Conservation (phyloP, 176 grass and related monocot species). For the Carex myosuroides region DNA sequence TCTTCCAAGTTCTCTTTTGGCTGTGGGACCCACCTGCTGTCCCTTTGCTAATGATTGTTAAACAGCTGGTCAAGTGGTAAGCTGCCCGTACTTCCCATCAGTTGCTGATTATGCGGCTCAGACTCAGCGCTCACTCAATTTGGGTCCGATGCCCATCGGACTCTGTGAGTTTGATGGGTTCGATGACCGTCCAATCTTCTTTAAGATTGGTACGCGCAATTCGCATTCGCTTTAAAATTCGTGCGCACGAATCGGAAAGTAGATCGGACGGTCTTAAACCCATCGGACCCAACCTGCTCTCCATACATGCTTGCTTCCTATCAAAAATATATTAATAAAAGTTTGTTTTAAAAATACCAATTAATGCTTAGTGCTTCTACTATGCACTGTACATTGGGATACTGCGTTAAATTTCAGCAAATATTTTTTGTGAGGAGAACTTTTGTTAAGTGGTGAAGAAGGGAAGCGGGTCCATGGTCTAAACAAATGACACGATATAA, state of each 20-base stretch:
- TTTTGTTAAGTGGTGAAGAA: background rate
- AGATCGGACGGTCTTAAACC: too few species aligned
- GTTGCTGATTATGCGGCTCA: background rate
- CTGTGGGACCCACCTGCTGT: background rate
- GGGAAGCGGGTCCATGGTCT: background rate
- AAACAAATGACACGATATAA: background rate
- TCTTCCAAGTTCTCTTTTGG: background rate
- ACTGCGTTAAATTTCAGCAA: background rate
- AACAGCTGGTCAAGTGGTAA: background rate
- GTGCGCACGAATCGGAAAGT: too few species aligned
- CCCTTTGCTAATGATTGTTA: background rate
- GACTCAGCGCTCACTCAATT: too few species aligned
- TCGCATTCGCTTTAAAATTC: too few species aligned
- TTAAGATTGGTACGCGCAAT: too few species aligned
- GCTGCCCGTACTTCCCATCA: background rate
- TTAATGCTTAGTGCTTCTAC: background rate
- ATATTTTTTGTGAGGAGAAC: background rate
- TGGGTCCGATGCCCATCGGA: too few species aligned
- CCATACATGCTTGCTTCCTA: too few species aligned
- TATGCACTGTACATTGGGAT: background rate
- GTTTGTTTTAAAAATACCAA: too few species aligned
- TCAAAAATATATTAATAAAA: too few species aligned
- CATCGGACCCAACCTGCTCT: too few species aligned
- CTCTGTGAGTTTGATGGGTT: too few species aligned
- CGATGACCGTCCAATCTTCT: too few species aligned